Percentiles rank a stretch among this genome's conserved stretches.
Conservation (phyloP, 306 rosid species). For the Carpinus viminea region DNA sequence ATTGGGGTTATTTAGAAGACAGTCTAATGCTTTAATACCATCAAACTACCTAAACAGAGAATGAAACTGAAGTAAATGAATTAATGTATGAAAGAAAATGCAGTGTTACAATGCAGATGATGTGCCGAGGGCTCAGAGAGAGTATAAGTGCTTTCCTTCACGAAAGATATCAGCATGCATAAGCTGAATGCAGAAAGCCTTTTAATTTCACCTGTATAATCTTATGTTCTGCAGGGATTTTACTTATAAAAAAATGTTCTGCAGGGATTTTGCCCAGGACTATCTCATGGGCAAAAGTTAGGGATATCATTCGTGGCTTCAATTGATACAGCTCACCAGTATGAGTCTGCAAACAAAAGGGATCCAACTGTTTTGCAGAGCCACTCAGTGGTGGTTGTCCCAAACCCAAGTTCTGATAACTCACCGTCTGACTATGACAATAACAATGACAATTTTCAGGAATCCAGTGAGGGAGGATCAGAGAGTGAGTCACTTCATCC, state of each 20-base stretch:
- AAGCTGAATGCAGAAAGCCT: neutral
- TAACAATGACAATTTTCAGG: slow-evolving; percentile 35
- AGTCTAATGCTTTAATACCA: neutral
- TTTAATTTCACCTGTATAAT: neutral
- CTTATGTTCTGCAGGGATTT: slow-evolving; percentile 58
- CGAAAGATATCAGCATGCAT: neutral
- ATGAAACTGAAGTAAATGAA: neutral
- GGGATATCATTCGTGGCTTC: slow-evolving; percentile 55
- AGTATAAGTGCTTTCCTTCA: no score
- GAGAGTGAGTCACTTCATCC: slow-evolving; percentile 28
- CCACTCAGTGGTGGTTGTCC: slow-evolving; percentile 42
- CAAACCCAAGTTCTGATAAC: slow-evolving; percentile 42
- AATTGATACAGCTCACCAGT: slow-evolving; percentile 33
- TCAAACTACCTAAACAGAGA: neutral
- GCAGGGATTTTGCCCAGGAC: slow-evolving; percentile 92
- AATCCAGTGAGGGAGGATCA: slow-evolving; percentile 24
- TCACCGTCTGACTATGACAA: slow-evolving; percentile 25
- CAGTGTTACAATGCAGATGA: neutral
- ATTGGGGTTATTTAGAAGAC: neutral
- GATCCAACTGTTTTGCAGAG: slow-evolving; percentile 47
- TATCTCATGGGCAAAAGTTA: slow-evolving; percentile 71
- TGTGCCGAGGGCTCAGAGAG: no score
- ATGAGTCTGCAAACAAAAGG: slow-evolving; percentile 37
- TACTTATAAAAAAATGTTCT: slow-evolving; percentile 16
- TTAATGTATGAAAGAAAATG: neutral